Evolutionary conservation across 768 basidiomycete species (phyloP), one percentile per base, ranked within the genome.

Genomic region (Porphyrellus cyaneotinctus): DNA sequence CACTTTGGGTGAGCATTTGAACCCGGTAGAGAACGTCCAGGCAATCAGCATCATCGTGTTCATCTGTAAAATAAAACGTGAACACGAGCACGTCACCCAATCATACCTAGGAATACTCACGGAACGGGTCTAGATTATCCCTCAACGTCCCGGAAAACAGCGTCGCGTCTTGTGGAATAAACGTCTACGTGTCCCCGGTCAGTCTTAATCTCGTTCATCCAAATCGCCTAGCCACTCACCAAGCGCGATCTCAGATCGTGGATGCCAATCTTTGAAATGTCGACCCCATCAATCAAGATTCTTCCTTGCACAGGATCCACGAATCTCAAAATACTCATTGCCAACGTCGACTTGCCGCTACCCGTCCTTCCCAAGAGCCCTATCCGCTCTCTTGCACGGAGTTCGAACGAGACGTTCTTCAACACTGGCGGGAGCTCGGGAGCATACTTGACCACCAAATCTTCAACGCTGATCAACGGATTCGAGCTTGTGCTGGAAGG

Each of bases 211-310:
- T 30, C 11, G 11, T 23, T 22, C 37, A 22, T 18, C 51, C 55
- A 9, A 20, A 44, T 38, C 56, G 49, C 32, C n/a, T 32, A 47
- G 45, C 14, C 11, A 47, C 83, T 64, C 63, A 87, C 85, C 68
- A 88, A 58, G 56, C 84, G 79, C 1, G 87, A 85, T n/a, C 88
- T 78, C 56, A 95, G 64, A 64, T 93, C 92, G 62, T 91, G 82
- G 17, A 94, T 70, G 13, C 92, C 91, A 51, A 97, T 93, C 4
- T 74, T 84, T 1, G 85, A 85, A 47, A 93, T 91, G 62, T 95
- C 92, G 52, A 95, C 85, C 6, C 91, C 93, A 56, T 94, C 93
- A 18, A 95, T 84, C 42, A 88, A 28, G 46, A 97, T 92, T 22
- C 77, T 77, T 0, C 94, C 94, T 15, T 72, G 73, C 3, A 77